Percentiles rank a stretch among this genome's conserved stretches.
phyloP scores from a whole-genome alignment of 1,139 yeast species.

The Saccharomyces pastorianus region DNA sequence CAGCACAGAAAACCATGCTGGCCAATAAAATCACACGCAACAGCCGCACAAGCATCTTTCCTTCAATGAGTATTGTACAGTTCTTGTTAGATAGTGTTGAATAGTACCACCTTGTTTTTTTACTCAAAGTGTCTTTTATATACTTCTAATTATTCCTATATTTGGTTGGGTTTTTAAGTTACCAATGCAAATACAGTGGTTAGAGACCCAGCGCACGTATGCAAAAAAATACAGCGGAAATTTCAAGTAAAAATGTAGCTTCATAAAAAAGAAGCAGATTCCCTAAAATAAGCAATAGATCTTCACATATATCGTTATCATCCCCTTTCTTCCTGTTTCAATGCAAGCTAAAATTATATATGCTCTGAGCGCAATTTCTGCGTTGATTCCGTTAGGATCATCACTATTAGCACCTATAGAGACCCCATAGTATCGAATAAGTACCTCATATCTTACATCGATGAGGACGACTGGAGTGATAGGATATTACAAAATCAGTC shows the following conservation, averaged over 20 bases:
- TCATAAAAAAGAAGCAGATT: not conserved
- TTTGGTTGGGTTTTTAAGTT: not conserved
- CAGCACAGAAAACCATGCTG: not conserved
- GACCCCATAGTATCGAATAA: slow-evolving; percentile 19
- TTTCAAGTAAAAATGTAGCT: not conserved
- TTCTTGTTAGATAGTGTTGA: not conserved
- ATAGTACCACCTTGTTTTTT: not conserved
- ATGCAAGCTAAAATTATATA: not conserved
- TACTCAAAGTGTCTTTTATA: not conserved
- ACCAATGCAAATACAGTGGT: not conserved
- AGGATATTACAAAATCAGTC: slow-evolving; percentile 9
- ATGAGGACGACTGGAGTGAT: slow-evolving; percentile 14
- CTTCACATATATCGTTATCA: not conserved
- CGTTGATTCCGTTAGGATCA: not conserved
- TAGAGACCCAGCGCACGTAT: not conserved
- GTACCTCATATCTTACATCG: slow-evolving; percentile 18
- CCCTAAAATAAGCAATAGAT: not conserved
- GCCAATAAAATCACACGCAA: not conserved
- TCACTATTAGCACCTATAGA: slow-evolving; percentile 16
- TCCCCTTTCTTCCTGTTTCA: not conserved
- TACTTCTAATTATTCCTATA: not conserved
- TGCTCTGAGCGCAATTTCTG: not conserved
- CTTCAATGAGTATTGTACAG: not conserved
- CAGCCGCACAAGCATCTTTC: not conserved
- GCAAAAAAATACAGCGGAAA: not conserved